Evolutionary conservation across 2,329 filamentous ascomycete species (phyloP), one percentile per base, ranked within the genome.

Genomic region (Fusarium nisikadoi): DNA sequence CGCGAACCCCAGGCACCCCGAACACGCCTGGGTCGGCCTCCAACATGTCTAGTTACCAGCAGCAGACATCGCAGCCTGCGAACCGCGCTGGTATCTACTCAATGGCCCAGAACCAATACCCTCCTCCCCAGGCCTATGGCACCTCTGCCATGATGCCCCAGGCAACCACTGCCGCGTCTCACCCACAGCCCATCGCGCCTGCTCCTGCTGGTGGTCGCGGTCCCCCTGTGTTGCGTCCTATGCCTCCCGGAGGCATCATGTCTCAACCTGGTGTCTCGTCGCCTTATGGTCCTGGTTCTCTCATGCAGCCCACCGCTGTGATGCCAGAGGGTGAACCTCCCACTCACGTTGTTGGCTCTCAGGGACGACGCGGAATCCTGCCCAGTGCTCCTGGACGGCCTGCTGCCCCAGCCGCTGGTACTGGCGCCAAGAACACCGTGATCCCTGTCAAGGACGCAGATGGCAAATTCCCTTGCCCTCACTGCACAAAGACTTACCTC

Each of bases 401-500:
- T 62, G 90, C 93, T 59, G 93, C 94, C 31, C 90, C 93, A 36
- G 86, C 91, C 27, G 88, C 89, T 25, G 92, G 93, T 46, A 91
- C 90, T 73, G 88, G 89, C 35, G 87, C 89, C 14, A 97, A 97
- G 87, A 93, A 88, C 78, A 92, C 93, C 68, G 90, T 93, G 70
- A 96, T 97, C 71, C 94, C 95, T 20, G 92, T 94, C 76, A 98
- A 98, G 86, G 95, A 98, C 82, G 94, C 94, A 13, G 95, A 98
- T 81, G 96, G 96, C 80, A 98, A 98, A 86, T 99, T 97, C 80
- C 95, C 96, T 67, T 99, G 96, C 84, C 94, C 94, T 78, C 95
- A 98, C 82, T 99, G 96, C 85, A 97, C 94, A 78, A 98, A 98
- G 87, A 98, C 95, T 11, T 99, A 99, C 80, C 87, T 98, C 64